These are phyloP conservation scores for Barnettozyma sp. DNA, from an alignment of 805 yeast species.

Conservation along the genomic window DNA sequence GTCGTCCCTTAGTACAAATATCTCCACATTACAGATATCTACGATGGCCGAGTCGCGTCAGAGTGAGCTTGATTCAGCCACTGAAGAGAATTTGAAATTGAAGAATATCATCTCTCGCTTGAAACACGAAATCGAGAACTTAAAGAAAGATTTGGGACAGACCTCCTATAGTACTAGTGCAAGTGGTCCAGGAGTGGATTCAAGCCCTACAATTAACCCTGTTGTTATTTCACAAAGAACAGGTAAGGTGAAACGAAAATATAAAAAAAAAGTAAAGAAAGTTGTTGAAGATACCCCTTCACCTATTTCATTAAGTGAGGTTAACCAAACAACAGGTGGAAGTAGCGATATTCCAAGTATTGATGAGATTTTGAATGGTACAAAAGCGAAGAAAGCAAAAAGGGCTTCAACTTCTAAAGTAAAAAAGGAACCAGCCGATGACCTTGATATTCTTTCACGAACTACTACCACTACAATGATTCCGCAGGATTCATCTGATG, in stretches of 20 bases:
- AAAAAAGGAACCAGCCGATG: conserved; percentile 1
- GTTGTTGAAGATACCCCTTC: conserved; percentile 20
- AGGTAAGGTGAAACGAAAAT: conserved; percentile 11
- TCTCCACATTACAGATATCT: conserved; percentile 7
- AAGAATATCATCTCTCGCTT: conserved; percentile 35
- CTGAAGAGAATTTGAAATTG: conserved; percentile 38
- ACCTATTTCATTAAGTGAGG: conserved; percentile 15
- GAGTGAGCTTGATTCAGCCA: conserved; percentile 34
- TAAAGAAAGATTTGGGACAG: conserved; percentile 12
- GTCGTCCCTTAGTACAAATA: conserved; percentile 4
- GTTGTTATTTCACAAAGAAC: conserved; percentile 12
- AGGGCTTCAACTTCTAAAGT: background rate
- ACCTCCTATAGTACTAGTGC: background rate
- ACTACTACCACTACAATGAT: conserved; percentile 19
- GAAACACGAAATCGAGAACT: conserved; percentile 32
- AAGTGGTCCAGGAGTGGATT: conserved; percentile 11
- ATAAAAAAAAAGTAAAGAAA: conserved; percentile 7
- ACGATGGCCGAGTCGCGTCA: conserved; percentile 26
- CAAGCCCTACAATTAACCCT: conserved; percentile 10
- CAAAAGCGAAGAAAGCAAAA: background rate
- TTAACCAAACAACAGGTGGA: background rate
- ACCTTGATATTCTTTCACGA: conserved; percentile 9
- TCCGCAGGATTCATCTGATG: conserved; percentile 6
- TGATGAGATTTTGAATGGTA: conserved; percentile 8
- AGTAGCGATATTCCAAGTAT: conserved; percentile 7